Conservation (phyloP, 305 asterid species). For the Fraxinus ornus region DNA sequence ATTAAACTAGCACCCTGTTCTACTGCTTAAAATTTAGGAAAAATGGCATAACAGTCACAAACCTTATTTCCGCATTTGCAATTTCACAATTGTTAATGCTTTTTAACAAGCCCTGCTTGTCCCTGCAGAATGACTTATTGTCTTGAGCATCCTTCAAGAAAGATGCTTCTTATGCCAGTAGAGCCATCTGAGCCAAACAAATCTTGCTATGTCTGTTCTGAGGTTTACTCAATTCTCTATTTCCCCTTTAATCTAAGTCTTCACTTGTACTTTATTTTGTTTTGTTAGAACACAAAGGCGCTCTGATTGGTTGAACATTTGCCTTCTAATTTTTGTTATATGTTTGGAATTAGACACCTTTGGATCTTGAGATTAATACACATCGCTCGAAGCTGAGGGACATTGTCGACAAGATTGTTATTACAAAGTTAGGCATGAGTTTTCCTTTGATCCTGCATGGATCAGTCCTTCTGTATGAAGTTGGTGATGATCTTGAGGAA, state of each 20-base stretch:
- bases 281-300: slow-evolving; percentile 3
- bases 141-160: slow-evolving; percentile 86
- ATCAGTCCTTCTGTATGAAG: slow-evolving; percentile 81
- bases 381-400: slow-evolving; percentile 80
- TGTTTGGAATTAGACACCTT: slow-evolving; percentile 69
- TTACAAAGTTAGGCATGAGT: slow-evolving; percentile 88
- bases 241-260: slow-evolving; percentile 8
- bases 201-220: slow-evolving; percentile 92
- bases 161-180: slow-evolving; percentile 93
- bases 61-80: not conserved
- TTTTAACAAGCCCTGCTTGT: slow-evolving; percentile 12
- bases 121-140: slow-evolving; percentile 92
- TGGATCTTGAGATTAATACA: slow-evolving; percentile 86
- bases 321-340: slow-evolving; percentile 21
- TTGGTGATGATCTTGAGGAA: slow-evolving; percentile 93
- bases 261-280: slow-evolving; percentile 14
- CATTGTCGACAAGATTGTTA: slow-evolving; percentile 81
- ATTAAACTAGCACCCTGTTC: not conserved
- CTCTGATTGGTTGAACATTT: not conserved
- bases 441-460: slow-evolving; percentile 89
- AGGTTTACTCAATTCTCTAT: slow-evolving; percentile 49
- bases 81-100: not conserved
- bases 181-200: slow-evolving; percentile 92
- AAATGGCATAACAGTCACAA: not conserved
- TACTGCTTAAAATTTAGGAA: not conserved